A percentile compares a stretch with the other conserved stretches of the same genome.
Conservation (phyloP, 257 asterid genomes). For the Coffea eugenioides region DNA sequence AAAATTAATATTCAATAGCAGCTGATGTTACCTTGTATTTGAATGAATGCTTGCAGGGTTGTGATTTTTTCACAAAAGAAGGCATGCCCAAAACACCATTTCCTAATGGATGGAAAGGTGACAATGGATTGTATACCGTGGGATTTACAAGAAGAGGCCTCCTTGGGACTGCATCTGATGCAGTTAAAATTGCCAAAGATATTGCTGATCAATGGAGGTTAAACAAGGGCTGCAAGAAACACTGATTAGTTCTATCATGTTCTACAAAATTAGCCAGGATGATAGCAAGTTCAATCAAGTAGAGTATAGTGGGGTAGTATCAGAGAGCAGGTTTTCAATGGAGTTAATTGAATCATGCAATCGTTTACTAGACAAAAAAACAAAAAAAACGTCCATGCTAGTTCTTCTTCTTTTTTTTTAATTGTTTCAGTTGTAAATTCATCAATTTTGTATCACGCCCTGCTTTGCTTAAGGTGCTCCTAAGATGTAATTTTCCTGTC, state of each 20-base stretch:
- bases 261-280: slow-evolving; percentile 2
- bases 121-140: slow-evolving; percentile 70
- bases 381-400: slow-evolving; percentile 7
- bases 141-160: slow-evolving; percentile 91
- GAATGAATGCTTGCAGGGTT: slow-evolving; percentile 38
- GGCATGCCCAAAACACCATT: slow-evolving; percentile 80
- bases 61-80: slow-evolving; percentile 64
- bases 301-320: background rate
- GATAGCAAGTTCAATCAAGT: background rate
- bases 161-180: slow-evolving; percentile 74
- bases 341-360: background rate
- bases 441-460: slow-evolving; percentile 46
- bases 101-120: slow-evolving; percentile 93
- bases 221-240: slow-evolving; percentile 23
- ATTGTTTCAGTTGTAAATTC: slow-evolving; percentile 40
- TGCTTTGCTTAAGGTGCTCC: slow-evolving; percentile 6
- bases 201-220: slow-evolving; percentile 56
- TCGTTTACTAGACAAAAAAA: slow-evolving; percentile 11
- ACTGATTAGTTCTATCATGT: slow-evolving; percentile 8
- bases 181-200: slow-evolving; percentile 59
- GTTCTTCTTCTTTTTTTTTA: background rate
- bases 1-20: background rate
- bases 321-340: slow-evolving; percentile 6
- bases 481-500: slow-evolving; percentile 7
- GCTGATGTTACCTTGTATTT: background rate